phyloP scores from a whole-genome alignment of 495 filamentous ascomycete species.

The Penicillium bialowiezense region DNA sequence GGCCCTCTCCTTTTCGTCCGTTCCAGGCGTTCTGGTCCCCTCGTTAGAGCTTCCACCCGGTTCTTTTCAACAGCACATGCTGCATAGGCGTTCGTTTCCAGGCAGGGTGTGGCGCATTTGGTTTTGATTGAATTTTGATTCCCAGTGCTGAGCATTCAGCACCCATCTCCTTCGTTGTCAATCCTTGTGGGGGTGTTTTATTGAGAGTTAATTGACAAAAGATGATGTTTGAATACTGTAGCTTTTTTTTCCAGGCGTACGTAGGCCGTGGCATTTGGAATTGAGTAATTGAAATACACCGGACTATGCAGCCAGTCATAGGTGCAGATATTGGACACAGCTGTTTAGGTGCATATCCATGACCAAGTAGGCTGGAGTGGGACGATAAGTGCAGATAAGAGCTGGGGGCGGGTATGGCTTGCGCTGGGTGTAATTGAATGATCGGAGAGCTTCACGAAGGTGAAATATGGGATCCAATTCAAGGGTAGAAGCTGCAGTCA shows the following conservation, averaged over 20 bases:
- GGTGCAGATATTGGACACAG: conserved; percentile 3
- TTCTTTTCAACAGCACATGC: conserved; percentile 4
- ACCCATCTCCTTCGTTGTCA: conserved; percentile 4
- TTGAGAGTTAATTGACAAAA: not conserved
- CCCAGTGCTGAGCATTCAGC: not conserved
- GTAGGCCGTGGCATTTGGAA: conserved; percentile 10
- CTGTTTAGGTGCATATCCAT: not conserved
- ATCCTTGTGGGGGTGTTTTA: conserved; percentile 5
- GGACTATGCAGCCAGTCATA: not conserved
- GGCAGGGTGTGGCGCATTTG: conserved; percentile 6
- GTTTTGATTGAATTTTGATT: conserved; percentile 8
- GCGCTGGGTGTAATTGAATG: too few relatives aligned
- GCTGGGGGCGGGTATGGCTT: not conserved
- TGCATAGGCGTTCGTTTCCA: conserved; percentile 9
- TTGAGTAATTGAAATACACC: conserved; percentile 4
- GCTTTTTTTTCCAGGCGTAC: not conserved
- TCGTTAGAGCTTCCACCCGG: not conserved
- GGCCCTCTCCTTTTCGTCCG: not conserved
- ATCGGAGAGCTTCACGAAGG: too few relatives aligned
- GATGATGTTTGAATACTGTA: not conserved
- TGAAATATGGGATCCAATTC: too few relatives aligned
- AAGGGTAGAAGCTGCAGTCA: too few relatives aligned
- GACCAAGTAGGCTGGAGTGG: not conserved
- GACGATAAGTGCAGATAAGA: conserved; percentile 5
- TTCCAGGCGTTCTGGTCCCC: conserved; percentile 12